Percentiles rank a stretch among this genome's conserved stretches.
Conservation (phyloP, 2,329 filamentous ascomycete genomes). For the Nothophaeocryptopus gaeumannii region DNA sequence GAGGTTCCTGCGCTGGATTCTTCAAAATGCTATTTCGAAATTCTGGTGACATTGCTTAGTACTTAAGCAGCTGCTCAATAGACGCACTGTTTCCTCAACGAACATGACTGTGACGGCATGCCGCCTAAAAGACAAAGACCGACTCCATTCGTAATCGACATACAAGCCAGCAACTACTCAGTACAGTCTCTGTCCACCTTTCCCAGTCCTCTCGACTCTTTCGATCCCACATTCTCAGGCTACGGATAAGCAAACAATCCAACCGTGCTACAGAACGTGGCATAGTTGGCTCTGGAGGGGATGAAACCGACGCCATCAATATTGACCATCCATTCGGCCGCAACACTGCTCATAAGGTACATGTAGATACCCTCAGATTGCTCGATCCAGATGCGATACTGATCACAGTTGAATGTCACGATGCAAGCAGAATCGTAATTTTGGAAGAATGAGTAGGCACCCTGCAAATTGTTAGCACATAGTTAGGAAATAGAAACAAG, state of each 20-base stretch:
- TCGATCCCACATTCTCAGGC: neutral
- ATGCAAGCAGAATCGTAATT: constrained; percentile 54
- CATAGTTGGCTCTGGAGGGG: constrained; percentile 11
- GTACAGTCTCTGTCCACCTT: too few species aligned
- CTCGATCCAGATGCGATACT: constrained; percentile 44
- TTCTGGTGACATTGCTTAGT: too few species aligned
- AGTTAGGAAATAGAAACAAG: constrained; percentile 50
- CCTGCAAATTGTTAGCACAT: constrained; percentile 49
- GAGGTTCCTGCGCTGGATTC: too few species aligned
- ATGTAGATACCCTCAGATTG: constrained; percentile 43
- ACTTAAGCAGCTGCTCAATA: too few species aligned
- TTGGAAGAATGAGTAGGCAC: constrained; percentile 59
- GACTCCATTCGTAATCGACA: too few species aligned
- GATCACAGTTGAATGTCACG: constrained; percentile 48
- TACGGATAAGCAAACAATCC: constrained; percentile 7
- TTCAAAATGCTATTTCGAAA: too few species aligned
- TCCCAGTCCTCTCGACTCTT: too few species aligned
- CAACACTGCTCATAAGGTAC: constrained; percentile 47
- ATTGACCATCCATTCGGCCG: constrained; percentile 46
- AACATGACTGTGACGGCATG: too few species aligned
- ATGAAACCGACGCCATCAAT: constrained; percentile 30
- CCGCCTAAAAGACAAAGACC: too few species aligned
- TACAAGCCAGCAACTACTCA: too few species aligned
- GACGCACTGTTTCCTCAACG: too few species aligned
- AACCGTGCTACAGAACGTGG: constrained; percentile 3